Conservation (phyloP, 352 stramenopile genomes). For the Globisporangium okanoganense region DNA sequence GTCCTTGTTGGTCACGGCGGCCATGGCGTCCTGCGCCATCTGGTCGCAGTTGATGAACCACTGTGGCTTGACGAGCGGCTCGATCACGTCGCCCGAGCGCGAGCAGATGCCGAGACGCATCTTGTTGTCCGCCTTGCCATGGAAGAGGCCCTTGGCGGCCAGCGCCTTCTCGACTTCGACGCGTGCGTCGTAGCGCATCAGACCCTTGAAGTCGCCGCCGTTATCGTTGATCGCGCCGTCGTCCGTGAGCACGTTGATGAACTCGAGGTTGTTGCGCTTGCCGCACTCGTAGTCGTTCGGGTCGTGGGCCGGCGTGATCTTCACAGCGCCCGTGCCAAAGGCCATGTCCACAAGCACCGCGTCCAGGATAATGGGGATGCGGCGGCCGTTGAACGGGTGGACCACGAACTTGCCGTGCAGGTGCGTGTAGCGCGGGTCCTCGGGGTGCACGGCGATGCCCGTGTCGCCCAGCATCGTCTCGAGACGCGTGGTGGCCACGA, state of each 20-base stretch:
- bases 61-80: constrained; percentile 99
- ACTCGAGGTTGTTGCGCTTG: constrained; percentile 96
- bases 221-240: constrained; percentile 97
- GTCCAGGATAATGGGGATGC: constrained; percentile 97
- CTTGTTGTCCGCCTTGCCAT: constrained; percentile 97
- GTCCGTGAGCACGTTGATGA: constrained; percentile 96
- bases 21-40: constrained; percentile 85
- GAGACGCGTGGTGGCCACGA: constrained; percentile 94
- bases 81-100: constrained; percentile 98
- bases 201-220: constrained; percentile 78
- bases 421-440: constrained; percentile 98
- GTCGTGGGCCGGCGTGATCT: constrained; percentile 99
- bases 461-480: constrained; percentile 99
- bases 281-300: constrained; percentile 99
- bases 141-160: constrained; percentile 91
- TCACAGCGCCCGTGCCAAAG: constrained; percentile 98
- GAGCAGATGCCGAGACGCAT: constrained; percentile 98
- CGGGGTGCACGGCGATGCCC: constrained; percentile 97
- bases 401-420: constrained; percentile 97
- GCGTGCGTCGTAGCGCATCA: constrained; percentile 91
- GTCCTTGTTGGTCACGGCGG: constrained; percentile 77
- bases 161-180: constrained; percentile 90
- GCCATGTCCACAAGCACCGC: constrained; percentile 96
- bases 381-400: constrained; percentile 97
- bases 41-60: constrained; percentile 81